These are phyloP conservation scores for Cudoniella acicularis DNA, from an alignment of 495 filamentous ascomycete species.

Conservation along the genomic window DNA sequence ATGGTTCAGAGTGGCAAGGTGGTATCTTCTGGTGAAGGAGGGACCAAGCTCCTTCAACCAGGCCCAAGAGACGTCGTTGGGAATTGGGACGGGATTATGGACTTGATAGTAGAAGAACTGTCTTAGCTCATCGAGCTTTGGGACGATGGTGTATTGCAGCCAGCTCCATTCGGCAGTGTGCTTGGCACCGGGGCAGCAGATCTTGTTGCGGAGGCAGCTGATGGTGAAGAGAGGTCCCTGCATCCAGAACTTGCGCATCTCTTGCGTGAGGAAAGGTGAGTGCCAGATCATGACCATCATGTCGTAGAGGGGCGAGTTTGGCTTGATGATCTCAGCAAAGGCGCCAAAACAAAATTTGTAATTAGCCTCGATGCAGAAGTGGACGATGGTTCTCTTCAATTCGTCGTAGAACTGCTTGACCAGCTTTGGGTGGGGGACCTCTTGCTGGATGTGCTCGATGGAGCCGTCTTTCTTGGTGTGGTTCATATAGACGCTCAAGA, in stretches of 20 bases:
- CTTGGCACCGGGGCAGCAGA: background rate
- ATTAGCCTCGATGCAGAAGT: background rate
- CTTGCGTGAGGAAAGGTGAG: background rate
- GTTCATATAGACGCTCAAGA: background rate
- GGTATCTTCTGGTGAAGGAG: background rate
- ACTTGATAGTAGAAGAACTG: background rate
- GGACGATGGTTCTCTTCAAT: background rate
- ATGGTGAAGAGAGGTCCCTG: background rate
- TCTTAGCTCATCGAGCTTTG: background rate
- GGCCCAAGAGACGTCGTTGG: background rate
- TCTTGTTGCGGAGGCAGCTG: background rate
- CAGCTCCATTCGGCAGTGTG: background rate
- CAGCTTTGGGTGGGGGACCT: background rate
- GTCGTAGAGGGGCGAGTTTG: background rate
- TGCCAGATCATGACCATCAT: background rate
- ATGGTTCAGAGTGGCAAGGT: no score
- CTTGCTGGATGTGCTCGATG: background rate
- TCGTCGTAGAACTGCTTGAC: background rate
- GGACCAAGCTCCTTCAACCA: slow-evolving; percentile 1
- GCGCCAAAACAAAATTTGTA: slow-evolving; percentile 1
- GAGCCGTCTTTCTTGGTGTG: background rate
- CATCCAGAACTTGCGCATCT: background rate
- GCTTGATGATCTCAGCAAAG: background rate
- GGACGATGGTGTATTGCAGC: background rate
- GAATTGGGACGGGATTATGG: background rate